These are phyloP conservation scores for Colletotrichum cuscutae DNA, from an alignment of 2,329 filamentous ascomycete genomes.

Conservation along the genomic window DNA sequence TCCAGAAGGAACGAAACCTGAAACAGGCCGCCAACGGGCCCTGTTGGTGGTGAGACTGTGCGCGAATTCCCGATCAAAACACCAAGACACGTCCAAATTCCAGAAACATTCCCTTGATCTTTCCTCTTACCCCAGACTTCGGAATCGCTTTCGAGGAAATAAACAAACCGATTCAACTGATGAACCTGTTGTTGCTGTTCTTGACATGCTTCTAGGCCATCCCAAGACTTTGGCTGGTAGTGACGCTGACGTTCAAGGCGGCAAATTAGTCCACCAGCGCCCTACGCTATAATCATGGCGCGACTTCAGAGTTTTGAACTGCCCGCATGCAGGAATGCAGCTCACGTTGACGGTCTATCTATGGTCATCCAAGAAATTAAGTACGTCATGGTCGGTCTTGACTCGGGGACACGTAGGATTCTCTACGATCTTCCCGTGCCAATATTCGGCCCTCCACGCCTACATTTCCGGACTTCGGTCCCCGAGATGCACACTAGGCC, in stretches of 20 bases:
- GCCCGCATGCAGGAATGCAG: neutral
- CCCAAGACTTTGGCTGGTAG: neutral
- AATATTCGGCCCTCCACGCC: neutral
- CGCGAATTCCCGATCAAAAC: neutral
- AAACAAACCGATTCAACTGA: neutral
- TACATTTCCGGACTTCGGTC: neutral
- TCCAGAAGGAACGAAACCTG: conserved; percentile 28
- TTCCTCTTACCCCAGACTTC: neutral
- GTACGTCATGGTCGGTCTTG: neutral
- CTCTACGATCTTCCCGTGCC: neutral
- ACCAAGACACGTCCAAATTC: neutral
- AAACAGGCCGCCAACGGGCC: conserved; percentile 20
- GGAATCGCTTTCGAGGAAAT: neutral
- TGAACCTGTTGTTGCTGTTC: neutral
- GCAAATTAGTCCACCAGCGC: neutral
- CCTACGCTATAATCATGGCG: neutral
- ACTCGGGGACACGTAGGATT: neutral
- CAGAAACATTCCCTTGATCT: neutral
- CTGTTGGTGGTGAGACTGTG: conserved; percentile 20
- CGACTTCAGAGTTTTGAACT: neutral
- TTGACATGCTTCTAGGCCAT: neutral
- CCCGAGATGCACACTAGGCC: neutral
- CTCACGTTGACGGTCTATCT: neutral
- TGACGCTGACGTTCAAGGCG: neutral
- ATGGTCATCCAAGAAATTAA: neutral